These are phyloP conservation scores for Cystoderma amianthinum DNA, from an alignment of 768 basidiomycete species.

Conservation along the genomic window DNA sequence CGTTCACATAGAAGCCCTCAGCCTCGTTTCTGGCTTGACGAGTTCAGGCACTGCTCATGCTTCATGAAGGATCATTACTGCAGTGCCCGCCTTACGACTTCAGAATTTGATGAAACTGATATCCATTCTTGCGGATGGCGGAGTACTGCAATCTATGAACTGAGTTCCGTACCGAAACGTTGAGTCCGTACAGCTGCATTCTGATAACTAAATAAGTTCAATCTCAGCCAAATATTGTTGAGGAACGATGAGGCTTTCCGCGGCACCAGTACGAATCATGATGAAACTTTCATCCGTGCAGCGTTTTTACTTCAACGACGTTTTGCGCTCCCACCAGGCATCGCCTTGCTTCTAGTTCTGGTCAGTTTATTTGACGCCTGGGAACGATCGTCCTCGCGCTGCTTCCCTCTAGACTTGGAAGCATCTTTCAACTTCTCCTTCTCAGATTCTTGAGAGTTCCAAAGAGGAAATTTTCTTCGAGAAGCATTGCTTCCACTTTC, in stretches of 20 bases:
- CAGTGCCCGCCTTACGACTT: too few relatives aligned
- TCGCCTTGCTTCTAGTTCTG: conserved; percentile 14
- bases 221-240: too few relatives aligned
- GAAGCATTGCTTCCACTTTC: conserved; percentile 76
- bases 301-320: neutral
- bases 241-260: too few relatives aligned
- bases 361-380: conserved; percentile 13
- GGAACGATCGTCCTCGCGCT: conserved; percentile 24
- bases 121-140: conserved; percentile 13
- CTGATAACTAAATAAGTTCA: too few relatives aligned
- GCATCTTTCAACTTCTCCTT: conserved; percentile 23
- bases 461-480: conserved; percentile 67
- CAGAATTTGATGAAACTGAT: too few relatives aligned
- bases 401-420: conserved; percentile 20
- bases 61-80: conserved; percentile 4
- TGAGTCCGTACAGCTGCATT: too few relatives aligned
- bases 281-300: neutral
- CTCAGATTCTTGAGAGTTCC: conserved; percentile 37
- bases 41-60: too few relatives aligned
- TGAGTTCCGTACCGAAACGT: too few relatives aligned
- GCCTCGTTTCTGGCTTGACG: too few relatives aligned
- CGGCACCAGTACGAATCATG: neutral
- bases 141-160: conserved; percentile 1
- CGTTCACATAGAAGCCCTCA: too few relatives aligned
- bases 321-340: conserved; percentile 2